Percentiles rank a stretch among this genome's conserved stretches.
Conservation (phyloP, 2,329 filamentous ascomycete genomes). For the Elsinoe batatas region DNA sequence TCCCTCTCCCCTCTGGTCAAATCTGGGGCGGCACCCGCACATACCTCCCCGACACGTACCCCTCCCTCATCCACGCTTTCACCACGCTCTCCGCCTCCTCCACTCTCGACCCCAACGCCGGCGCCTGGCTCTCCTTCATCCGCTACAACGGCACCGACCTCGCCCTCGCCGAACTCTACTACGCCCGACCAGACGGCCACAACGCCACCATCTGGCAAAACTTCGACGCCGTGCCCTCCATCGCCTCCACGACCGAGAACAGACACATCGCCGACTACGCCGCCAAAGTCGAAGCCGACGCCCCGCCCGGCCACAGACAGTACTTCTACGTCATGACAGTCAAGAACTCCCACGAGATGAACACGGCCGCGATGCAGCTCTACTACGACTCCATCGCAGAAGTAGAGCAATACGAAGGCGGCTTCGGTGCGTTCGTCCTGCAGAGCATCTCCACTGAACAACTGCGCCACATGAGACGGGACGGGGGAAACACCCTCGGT, state of each 20-base stretch:
- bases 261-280: not conserved
- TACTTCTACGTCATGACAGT: constrained; percentile 30
- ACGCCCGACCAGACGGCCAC: not conserved
- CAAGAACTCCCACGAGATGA: constrained; percentile 23
- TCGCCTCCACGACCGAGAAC: not conserved
- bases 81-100: not conserved
- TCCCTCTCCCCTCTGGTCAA: constrained; percentile 14
- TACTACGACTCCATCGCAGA: constrained; percentile 23
- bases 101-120: not conserved
- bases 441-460: not conserved
- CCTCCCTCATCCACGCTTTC: not conserved
- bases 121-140: not conserved
- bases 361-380: constrained; percentile 21
- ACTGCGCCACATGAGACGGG: constrained; percentile 22
- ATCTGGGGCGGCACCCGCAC: constrained; percentile 3
- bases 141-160: not conserved
- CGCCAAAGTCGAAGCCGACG: not conserved
- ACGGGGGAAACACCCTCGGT: constrained; percentile 30
- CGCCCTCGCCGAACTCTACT: not conserved
- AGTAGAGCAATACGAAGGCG: constrained; percentile 15
- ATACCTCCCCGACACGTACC: not conserved
- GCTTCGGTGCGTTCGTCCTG: not conserved
- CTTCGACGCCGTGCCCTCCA: not conserved
- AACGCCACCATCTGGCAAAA: constrained; percentile 2
- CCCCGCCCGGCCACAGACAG: not conserved